A percentile compares a stretch with the other conserved stretches of the same genome.
phyloP scores from a whole-genome alignment of 306 rosid species.

The Malus orientalis region DNA sequence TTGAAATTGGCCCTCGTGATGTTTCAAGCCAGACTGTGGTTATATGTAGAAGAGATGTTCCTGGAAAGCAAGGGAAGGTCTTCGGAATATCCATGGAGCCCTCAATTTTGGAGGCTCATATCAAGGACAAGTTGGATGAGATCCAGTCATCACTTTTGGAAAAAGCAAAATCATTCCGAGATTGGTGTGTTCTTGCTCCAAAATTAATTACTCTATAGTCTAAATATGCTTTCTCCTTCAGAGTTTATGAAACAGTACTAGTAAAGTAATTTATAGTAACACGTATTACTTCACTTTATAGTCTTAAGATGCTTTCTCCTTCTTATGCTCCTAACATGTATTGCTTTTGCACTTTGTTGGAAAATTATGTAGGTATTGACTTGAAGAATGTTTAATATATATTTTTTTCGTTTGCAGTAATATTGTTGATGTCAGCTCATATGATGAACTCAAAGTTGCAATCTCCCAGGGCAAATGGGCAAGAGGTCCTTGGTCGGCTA shows the following conservation, averaged over 20 bases:
- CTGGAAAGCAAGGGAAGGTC: conserved; percentile 92
- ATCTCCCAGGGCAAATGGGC: conserved; percentile 97
- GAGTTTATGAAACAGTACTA: background rate
- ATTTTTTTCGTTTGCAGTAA: conserved; percentile 44
- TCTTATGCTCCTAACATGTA: background rate
- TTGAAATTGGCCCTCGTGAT: conserved; percentile 96
- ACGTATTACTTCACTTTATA: too few species aligned
- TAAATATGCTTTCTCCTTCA: background rate
- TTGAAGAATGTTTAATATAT: too few species aligned
- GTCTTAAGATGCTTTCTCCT: background rate
- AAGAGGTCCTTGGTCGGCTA: conserved; percentile 98
- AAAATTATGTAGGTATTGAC: background rate
- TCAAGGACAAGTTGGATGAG: conserved; percentile 76
- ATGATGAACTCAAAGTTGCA: conserved; percentile 82
- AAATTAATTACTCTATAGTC: background rate
- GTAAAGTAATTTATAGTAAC: background rate
- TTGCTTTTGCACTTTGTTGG: background rate
- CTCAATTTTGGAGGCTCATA: conserved; percentile 54
- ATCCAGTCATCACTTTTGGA: conserved; percentile 72
- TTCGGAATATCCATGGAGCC: conserved; percentile 94
- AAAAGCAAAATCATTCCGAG: conserved; percentile 71
- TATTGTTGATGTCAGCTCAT: conserved; percentile 79
- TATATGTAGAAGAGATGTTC: conserved; percentile 85
- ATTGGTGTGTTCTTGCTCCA: conserved; percentile 46
- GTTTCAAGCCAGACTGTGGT: conserved; percentile 82